A percentile compares a stretch with the other conserved stretches of the same genome.
phyloP scores from a whole-genome alignment of 2,329 filamentous ascomycete genomes.

The Trichoderma brevicompactum region DNA sequence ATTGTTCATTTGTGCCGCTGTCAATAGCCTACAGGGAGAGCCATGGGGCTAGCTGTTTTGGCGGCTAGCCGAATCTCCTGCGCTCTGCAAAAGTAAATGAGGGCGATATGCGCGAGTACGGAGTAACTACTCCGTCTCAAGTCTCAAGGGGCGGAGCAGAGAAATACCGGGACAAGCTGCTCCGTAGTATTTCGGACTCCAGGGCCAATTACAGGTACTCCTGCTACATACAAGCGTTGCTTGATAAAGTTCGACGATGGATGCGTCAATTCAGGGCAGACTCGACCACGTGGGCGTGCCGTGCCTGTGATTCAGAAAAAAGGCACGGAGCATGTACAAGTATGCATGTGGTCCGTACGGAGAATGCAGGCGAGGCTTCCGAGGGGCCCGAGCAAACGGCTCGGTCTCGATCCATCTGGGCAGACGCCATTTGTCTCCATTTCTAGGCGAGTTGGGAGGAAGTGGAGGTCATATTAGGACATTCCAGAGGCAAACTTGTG shows the following conservation, averaged over 20 bases:
- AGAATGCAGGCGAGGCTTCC: slow-evolving; percentile 22
- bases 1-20: slow-evolving; percentile 18
- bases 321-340: background rate
- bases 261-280: slow-evolving; percentile 5
- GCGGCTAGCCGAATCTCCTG: slow-evolving; percentile 17
- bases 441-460: slow-evolving; percentile 12
- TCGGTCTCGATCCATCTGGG: slow-evolving; percentile 23
- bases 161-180: background rate
- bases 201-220: background rate
- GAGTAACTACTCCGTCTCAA: slow-evolving; percentile 13
- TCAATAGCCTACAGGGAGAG: background rate
- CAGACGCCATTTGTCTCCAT: slow-evolving; percentile 21
- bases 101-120: background rate
- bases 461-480: slow-evolving; percentile 14
- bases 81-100: slow-evolving; percentile 14
- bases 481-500: slow-evolving; percentile 28
- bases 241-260: too few relatives aligned
- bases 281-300: slow-evolving; percentile 19
- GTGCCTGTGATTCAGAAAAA: slow-evolving; percentile 5
- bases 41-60: background rate
- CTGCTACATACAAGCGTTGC: too few relatives aligned
- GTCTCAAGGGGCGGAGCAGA: background rate
- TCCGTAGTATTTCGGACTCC: background rate
- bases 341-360: slow-evolving; percentile 1
- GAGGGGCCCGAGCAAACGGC: slow-evolving; percentile 26